Evolutionary conservation across 73 alveolate species (phyloP).

Genomic region (Strombidium stylifer): DNA sequence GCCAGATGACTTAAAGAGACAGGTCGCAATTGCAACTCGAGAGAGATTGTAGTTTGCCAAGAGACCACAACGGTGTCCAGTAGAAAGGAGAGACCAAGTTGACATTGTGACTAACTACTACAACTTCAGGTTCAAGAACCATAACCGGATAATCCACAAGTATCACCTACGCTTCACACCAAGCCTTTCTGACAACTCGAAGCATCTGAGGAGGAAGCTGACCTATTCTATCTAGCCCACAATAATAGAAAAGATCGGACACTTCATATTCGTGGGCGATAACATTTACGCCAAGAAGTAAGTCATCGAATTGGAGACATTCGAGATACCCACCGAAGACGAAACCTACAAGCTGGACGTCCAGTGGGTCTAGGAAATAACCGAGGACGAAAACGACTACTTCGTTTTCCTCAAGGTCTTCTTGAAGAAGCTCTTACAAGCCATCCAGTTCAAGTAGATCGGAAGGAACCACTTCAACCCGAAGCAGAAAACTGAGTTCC

Average conservation of each 20-base stretch:
- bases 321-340: slow-evolving; percentile 3
- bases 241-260: neutral
- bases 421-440: slow-evolving; percentile 53
- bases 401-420: slow-evolving; percentile 46
- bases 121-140: slow-evolving; percentile 27
- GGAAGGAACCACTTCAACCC: slow-evolving; percentile 62
- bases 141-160: slow-evolving; percentile 12
- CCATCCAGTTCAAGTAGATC: slow-evolving; percentile 36
- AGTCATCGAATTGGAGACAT: neutral
- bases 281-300: slow-evolving; percentile 9
- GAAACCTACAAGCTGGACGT: neutral
- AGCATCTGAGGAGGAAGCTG: neutral
- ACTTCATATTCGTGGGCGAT: slow-evolving; percentile 11
- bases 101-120: slow-evolving; percentile 25
- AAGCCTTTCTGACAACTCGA: slow-evolving; percentile 26
- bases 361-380: slow-evolving; percentile 17
- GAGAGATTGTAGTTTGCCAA: too few species aligned
- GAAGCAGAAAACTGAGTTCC: slow-evolving; percentile 15
- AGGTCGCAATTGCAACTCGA: too few species aligned
- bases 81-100: slow-evolving; percentile 10
- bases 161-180: slow-evolving; percentile 26
- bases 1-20: too few species aligned
- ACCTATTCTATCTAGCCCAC: neutral
- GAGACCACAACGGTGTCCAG: slow-evolving; percentile 2
- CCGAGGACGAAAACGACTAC: neutral